These are phyloP conservation scores for Nicotiana rustica DNA, from an alignment of 305 asterid genomes.

Conservation along the genomic window DNA sequence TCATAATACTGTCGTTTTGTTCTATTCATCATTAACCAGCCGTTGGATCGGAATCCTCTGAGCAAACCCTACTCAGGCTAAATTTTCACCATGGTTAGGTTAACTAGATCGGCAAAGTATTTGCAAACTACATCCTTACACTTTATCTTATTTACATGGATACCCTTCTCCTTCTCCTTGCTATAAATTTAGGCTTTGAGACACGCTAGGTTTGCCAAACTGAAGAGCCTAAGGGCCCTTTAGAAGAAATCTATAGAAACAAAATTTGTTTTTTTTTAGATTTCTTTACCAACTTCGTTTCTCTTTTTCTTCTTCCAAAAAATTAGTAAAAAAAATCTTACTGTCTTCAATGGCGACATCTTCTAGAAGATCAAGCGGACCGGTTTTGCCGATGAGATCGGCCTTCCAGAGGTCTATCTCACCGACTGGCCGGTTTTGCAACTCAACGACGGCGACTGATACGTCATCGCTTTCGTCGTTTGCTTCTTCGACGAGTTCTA, in stretches of 20 bases:
- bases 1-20: slow-evolving; percentile 38
- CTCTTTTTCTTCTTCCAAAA: background rate
- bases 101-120: slow-evolving; percentile 21
- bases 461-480: slow-evolving; percentile 49
- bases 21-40: slow-evolving; percentile 37
- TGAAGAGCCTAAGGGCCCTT: slow-evolving; percentile 70
- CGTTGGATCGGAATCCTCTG: slow-evolving; percentile 47
- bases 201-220: slow-evolving; percentile 79
- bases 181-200: slow-evolving; percentile 65
- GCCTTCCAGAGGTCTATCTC: slow-evolving; percentile 50
- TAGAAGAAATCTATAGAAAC: slow-evolving; percentile 33
- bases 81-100: slow-evolving; percentile 36
- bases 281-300: background rate
- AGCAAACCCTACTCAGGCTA: slow-evolving; percentile 29
- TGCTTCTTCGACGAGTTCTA: slow-evolving; percentile 54
- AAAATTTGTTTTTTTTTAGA: background rate
- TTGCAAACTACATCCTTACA: background rate
- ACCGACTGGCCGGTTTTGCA: slow-evolving; percentile 54
- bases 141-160: slow-evolving; percentile 29
- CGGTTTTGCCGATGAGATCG: slow-evolving; percentile 47
- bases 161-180: slow-evolving; percentile 41
- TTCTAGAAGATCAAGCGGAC: slow-evolving; percentile 63
- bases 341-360: slow-evolving; percentile 48
- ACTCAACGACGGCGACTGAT: slow-evolving; percentile 37
- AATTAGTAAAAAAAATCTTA: too few relatives aligned